Percentiles rank a stretch among this genome's conserved stretches.
These are phyloP conservation scores for Cystobasidiopsis lactophilus DNA, from an alignment of 768 basidiomycete genomes.

Conservation along the genomic window DNA sequence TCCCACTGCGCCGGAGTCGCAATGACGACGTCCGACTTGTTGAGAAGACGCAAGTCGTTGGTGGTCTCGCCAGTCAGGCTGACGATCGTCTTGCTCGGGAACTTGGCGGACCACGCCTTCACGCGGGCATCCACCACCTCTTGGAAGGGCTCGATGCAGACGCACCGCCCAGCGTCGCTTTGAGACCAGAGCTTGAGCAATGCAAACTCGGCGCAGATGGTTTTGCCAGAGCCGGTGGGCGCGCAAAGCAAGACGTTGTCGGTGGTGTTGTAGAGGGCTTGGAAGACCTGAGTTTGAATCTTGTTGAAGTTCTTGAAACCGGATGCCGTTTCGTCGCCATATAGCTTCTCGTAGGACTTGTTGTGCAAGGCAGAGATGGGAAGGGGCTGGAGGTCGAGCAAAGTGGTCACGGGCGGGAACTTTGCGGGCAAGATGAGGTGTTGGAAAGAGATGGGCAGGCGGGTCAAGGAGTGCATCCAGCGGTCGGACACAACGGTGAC, in stretches of 20 bases:
- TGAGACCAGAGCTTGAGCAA: constrained; percentile 87
- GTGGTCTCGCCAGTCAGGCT: constrained; percentile 84
- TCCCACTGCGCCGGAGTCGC: constrained; percentile 98
- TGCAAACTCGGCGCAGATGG: constrained; percentile 90
- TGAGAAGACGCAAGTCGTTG: constrained; percentile 66
- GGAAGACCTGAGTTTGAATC: constrained; percentile 97
- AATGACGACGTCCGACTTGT: constrained; percentile 79
- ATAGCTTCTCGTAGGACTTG: constrained; percentile 72
- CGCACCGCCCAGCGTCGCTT: constrained; percentile 53
- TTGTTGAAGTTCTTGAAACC: constrained; percentile 49
- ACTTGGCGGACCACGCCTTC: constrained; percentile 70
- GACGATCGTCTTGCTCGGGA: constrained; percentile 66
- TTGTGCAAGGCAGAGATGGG: constrained; percentile 83
- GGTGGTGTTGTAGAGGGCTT: constrained; percentile 83
- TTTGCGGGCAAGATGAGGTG: constrained; percentile 93
- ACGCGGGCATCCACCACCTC: constrained; percentile 91
- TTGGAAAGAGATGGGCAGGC: constrained; percentile 88
- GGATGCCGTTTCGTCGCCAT: constrained; percentile 50
- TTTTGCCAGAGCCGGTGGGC: constrained; percentile 91
- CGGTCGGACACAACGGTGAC: constrained; percentile 84
- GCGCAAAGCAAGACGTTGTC: constrained; percentile 95
- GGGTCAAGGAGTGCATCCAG: constrained; percentile 87
- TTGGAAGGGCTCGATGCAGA: constrained; percentile 89
- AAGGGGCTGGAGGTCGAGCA: constrained; percentile 76
- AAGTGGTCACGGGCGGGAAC: constrained; percentile 75